Conservation (phyloP, 768 basidiomycete species). For the Trametes cubensis region DNA sequence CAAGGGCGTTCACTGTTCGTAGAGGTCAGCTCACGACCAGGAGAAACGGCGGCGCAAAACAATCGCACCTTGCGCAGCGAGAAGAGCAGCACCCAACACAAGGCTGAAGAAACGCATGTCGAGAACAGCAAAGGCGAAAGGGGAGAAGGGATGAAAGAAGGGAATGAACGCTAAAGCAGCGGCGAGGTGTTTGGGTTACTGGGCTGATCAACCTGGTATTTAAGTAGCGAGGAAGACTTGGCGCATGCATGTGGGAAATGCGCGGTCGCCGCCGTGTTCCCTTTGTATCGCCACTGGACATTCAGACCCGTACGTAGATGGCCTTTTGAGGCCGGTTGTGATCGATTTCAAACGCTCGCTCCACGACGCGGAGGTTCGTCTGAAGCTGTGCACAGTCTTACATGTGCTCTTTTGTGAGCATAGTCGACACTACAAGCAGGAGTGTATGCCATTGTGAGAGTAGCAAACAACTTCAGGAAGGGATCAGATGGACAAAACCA, state of each 20-base stretch:
- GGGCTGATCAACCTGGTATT: not conserved
- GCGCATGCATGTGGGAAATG: not conserved
- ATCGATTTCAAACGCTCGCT: not conserved
- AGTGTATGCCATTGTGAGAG: too few relatives aligned
- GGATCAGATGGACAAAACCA: too few relatives aligned
- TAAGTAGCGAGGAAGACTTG: not conserved
- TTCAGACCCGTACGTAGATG: not conserved
- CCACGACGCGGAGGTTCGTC: too few relatives aligned
- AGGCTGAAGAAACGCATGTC: not conserved
- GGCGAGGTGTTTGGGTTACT: not conserved
- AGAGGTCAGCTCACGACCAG: not conserved
- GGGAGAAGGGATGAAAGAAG: not conserved
- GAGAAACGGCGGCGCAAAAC: not conserved
- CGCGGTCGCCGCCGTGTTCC: not conserved
- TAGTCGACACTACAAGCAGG: too few relatives aligned
- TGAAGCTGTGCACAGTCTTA: not conserved
- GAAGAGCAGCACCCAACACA: not conserved
- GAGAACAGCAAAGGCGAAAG: not conserved
- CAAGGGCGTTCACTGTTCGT: not conserved
- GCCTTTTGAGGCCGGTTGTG: not conserved
- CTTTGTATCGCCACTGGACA: not conserved
- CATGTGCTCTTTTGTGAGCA: not conserved
- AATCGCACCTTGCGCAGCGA: not conserved
- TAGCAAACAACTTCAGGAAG: too few relatives aligned
- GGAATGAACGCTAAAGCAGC: not conserved